Evolutionary conservation across 2,329 filamentous ascomycete species (phyloP), one percentile per base, ranked within the genome.

Genomic region (Macrophomina phaseolina): DNA sequence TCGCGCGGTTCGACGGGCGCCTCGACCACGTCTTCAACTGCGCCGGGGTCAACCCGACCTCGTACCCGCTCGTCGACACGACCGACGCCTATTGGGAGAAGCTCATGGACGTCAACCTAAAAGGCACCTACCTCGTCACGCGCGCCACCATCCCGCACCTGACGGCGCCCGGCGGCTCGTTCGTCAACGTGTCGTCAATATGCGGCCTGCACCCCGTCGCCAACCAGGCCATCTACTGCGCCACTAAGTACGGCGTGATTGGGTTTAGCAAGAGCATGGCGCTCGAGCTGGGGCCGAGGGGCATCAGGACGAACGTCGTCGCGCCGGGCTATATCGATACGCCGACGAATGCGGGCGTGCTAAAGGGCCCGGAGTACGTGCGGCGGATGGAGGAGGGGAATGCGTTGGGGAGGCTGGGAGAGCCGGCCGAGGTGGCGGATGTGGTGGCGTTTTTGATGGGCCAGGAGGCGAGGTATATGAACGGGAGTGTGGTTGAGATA

Each of bases 181-280:
- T 98, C 69, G 86, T 99, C 76, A 99, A 99, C 86, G 99, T 95
- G 55, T 94, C 95, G 48, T 97, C 92, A 42, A 98, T 95, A 58
- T 96, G 91, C 74, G 95, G 95, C 81, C 97, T 99, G 80, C 99
- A 99, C 78, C 95, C 95, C 73, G 98, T 97, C 86, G 99, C 98
- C 78, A 94, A 95, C 70, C 95, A 99, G 82, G 92, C 94, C 75
- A 99, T 99, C 86, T 99, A 99, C 80, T 87, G 95, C 70, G 92
- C 94, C 53, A 77, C 81, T 42, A 81, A 80, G 71, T 78, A 69
- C 72, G 95, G 92, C 81, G 98, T 99, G 71, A 90, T 99, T 49
- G 95, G 95, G 69, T 93, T 99, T 85, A 97, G 93, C 49, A 67
- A 63, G 56, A 55, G 56, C 40, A 52, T 67, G 66, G 66, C 66